Percentiles rank a stretch among this genome's conserved stretches.
Evolutionary conservation across 139 green algal species (phyloP).

Genomic region (Chlamydomonas applanata): DNA sequence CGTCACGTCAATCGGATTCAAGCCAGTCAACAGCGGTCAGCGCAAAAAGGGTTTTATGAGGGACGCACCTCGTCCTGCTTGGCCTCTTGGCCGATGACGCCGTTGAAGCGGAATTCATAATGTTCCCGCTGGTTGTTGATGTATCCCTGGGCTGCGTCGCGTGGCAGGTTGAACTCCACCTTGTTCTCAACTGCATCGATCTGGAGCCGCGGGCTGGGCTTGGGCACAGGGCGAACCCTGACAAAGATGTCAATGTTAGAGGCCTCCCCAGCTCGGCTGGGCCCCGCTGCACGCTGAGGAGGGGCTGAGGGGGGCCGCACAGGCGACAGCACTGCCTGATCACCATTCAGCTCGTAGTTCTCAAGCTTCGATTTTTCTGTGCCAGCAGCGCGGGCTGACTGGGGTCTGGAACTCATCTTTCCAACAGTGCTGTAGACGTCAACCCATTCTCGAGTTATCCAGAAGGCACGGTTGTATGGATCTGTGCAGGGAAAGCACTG

Average conservation of each 20-base stretch:
- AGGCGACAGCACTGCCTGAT: no score
- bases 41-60: not conserved
- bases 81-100: conserved; percentile 66
- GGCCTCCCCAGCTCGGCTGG: not conserved
- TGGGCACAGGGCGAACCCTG: conserved; percentile 51
- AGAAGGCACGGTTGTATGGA: no score
- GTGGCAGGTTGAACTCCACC: conserved; percentile 55
- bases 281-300: not conserved
- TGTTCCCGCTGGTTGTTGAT: conserved; percentile 85
- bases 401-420: no score
- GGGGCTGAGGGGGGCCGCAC: no score
- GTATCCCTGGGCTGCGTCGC: conserved; percentile 38
- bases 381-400: no score
- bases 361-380: no score
- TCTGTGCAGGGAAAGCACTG: no score
- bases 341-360: no score
- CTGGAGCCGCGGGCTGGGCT: conserved; percentile 20
- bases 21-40: not conserved
- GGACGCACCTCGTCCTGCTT: conserved; percentile 77
- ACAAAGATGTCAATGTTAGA: conserved; percentile 66
- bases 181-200: conserved; percentile 44
- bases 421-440: no score
- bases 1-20: not conserved
- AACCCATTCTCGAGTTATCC: no score
- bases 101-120: conserved; percentile 82